These are phyloP conservation scores for Neofusicoccum laricinum DNA, from an alignment of 2,329 filamentous ascomycete genomes.

Conservation along the genomic window DNA sequence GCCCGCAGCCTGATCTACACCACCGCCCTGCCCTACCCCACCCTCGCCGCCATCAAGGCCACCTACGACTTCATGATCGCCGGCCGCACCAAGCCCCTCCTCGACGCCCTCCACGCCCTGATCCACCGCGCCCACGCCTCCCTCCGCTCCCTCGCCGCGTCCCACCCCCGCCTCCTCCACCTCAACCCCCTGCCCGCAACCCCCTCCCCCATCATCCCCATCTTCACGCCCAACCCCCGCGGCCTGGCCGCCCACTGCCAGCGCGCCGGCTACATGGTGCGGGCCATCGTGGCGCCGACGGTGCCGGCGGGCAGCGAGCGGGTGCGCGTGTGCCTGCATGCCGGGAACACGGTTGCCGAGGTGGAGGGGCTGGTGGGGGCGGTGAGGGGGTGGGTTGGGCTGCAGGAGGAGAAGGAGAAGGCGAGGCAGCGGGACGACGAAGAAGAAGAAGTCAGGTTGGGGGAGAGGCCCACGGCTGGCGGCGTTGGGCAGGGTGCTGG, in stretches of 20 bases:
- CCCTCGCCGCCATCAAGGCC: slow-evolving; percentile 39
- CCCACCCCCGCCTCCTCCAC: not conserved
- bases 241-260: slow-evolving; percentile 29
- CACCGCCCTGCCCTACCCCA: slow-evolving; percentile 41
- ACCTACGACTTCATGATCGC: slow-evolving; percentile 25
- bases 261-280: slow-evolving; percentile 30
- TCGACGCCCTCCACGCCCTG: slow-evolving; percentile 25
- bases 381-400: not conserved
- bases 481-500: not conserved
- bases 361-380: slow-evolving; percentile 29
- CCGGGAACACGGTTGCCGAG: slow-evolving; percentile 38
- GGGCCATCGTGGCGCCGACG: slow-evolving; percentile 39
- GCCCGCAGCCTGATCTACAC: slow-evolving; percentile 42
- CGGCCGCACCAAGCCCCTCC: slow-evolving; percentile 14
- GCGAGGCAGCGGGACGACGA: not conserved
- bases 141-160: slow-evolving; percentile 14
- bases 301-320: slow-evolving; percentile 40
- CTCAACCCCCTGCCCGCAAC: slow-evolving; percentile 28
- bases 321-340: slow-evolving; percentile 43
- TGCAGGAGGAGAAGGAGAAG: not conserved
- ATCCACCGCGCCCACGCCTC: slow-evolving; percentile 24
- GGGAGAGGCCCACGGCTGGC: not conserved
- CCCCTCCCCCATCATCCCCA: slow-evolving; percentile 30
- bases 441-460: not conserved
- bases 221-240: slow-evolving; percentile 29